Base-by-base conservation (phyloP, 805 yeast genomes). In the Blastobotrys parvus region DNA sequence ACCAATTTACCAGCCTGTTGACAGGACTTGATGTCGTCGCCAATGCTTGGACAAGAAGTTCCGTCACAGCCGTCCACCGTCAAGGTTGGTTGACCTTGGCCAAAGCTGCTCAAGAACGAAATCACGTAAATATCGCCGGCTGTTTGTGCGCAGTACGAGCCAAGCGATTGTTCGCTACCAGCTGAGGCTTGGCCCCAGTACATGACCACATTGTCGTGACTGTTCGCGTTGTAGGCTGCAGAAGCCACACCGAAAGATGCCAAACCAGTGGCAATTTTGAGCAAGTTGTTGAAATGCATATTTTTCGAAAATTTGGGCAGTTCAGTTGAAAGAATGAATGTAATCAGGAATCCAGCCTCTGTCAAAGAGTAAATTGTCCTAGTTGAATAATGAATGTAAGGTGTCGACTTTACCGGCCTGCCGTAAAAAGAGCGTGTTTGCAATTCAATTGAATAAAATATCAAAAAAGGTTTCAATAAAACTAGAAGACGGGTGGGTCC, bases 111-210 rank as follows among this genome's bases (percentile, higher is more conserved):
- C 56, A 88, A 61, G 64, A 89, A 89, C 1, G 96, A 75, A 27
- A 88, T 57, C 10, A 88, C 57, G 44, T 58, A 63, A 30, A 62
- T 55, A 43, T 85, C 94, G 20, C 84, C 87, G 38, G 77, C 71
- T 43, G 76, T 74, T 40, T 77, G 69, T 45, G 69, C 67, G 70
- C 96, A 87, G 67, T 85, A 85, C 38, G 69, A 62, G 1, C 70
- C 62, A 4, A 77, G 62, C 3, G 62, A 56, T 29, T 67, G 55
- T 49, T 73, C 75, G 8, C 69, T 57, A 4, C 83, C 83, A 16
- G 74, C 78, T 7, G 88, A 77, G 50, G 75, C 72, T 62, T 85
- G 94, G 38, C 95, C 95, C 94, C 94, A 85, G 64, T 85, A 85
- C 7, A 82, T 70, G 21, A 80, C 94, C 34, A 83, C 77, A 52